Conservation (phyloP, 306 rosid genomes). For the Ziziphus jujuba region DNA sequence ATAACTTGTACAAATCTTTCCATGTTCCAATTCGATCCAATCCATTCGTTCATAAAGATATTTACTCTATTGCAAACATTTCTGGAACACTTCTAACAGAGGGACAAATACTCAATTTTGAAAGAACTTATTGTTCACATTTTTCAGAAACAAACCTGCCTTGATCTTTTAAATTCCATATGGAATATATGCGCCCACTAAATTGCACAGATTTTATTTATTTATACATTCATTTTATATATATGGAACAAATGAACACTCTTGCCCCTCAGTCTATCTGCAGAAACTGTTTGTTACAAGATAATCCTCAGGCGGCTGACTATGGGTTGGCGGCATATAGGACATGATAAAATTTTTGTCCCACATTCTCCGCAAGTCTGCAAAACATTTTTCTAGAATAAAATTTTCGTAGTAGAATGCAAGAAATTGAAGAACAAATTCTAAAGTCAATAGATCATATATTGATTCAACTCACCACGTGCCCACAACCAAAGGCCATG, state of each 20-base stretch:
- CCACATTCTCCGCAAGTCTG: conserved; percentile 89
- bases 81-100: too few relatives aligned
- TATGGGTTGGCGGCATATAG: conserved; percentile 75
- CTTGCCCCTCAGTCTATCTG: too few relatives aligned
- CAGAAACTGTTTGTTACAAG: too few relatives aligned
- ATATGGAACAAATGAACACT: too few relatives aligned
- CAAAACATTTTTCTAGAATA: conserved; percentile 7
- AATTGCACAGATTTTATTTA: too few relatives aligned
- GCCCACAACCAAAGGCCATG: conserved; percentile 84
- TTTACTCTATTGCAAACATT: not conserved
- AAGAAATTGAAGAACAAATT: not conserved
- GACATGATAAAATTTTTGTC: conserved; percentile 58
- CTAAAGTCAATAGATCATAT: not conserved
- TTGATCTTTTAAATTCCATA: too few relatives aligned
- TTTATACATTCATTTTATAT: too few relatives aligned
- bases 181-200: too few relatives aligned
- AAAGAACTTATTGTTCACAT: too few relatives aligned
- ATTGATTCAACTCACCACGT: conserved; percentile 59
- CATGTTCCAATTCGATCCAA: not conserved
- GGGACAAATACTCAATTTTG: too few relatives aligned
- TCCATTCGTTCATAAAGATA: not conserved
- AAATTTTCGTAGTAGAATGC: conserved; percentile 3
- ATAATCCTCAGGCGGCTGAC: conserved; percentile 71
- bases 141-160: too few relatives aligned
- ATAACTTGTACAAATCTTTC: not conserved